These are phyloP conservation scores for Metarhizium sp. DNA, from an alignment of 2,329 filamentous ascomycete species.

Conservation along the genomic window DNA sequence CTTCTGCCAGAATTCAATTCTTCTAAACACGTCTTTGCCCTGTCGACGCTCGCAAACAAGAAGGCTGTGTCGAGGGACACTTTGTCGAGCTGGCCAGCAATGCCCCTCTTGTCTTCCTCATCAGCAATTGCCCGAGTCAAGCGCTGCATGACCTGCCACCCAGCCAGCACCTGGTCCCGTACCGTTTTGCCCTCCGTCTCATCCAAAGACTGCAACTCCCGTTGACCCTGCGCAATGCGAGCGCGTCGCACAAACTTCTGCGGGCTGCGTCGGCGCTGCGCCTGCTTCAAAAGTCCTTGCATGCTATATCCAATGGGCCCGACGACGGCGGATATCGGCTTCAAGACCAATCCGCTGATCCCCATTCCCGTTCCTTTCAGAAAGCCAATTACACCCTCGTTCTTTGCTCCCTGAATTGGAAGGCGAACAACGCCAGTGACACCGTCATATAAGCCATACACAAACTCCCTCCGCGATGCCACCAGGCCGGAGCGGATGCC, in stretches of 20 bases:
- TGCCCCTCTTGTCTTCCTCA: slow-evolving; percentile 26
- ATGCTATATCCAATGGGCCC: slow-evolving; percentile 53
- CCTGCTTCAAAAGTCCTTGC: slow-evolving; percentile 55
- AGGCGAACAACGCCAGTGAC: slow-evolving; percentile 53
- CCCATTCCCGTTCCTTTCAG: slow-evolving; percentile 53
- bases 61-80: slow-evolving; percentile 16
- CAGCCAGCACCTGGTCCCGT: slow-evolving; percentile 18
- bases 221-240: slow-evolving; percentile 48
- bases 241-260: slow-evolving; percentile 44
- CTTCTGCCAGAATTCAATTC: slow-evolving; percentile 34
- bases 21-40: slow-evolving; percentile 34
- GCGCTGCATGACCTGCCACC: slow-evolving; percentile 23
- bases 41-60: slow-evolving; percentile 40
- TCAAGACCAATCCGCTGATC: slow-evolving; percentile 53
- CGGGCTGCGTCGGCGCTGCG: slow-evolving; percentile 42
- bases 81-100: slow-evolving; percentile 25
- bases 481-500: slow-evolving; percentile 54
- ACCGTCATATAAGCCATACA: slow-evolving; percentile 56
- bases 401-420: slow-evolving; percentile 46
- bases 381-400: slow-evolving; percentile 37
- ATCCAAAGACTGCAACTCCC: slow-evolving; percentile 29
- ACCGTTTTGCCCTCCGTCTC: slow-evolving; percentile 19
- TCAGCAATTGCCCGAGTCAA: slow-evolving; percentile 18
- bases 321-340: slow-evolving; percentile 52
- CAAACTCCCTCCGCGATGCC: slow-evolving; percentile 52